A percentile compares a stretch with the other conserved stretches of the same genome.
Evolutionary conservation across 805 yeast genomes (phyloP).

Genomic region (Metschnikowia similis): DNA sequence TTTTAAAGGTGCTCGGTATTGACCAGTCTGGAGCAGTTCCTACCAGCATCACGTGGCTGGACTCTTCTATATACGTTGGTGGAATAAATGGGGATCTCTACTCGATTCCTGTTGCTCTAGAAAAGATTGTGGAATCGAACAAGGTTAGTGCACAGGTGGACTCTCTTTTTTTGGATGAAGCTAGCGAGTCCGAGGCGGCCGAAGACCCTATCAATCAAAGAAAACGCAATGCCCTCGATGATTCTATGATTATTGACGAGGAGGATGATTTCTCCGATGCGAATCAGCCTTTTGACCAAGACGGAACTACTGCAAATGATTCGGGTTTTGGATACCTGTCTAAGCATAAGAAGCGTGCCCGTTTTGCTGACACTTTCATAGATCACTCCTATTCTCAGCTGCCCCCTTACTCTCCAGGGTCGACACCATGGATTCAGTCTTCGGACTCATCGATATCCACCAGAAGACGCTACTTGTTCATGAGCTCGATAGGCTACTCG

Average conservation of each 20-base stretch:
- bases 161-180: constrained; percentile 16
- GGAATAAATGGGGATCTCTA: constrained; percentile 40
- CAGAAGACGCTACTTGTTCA: constrained; percentile 67
- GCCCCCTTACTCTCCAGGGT: constrained; percentile 78
- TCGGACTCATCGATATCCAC: constrained; percentile 28
- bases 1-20: constrained; percentile 21
- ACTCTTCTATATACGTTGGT: constrained; percentile 35
- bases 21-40: constrained; percentile 25
- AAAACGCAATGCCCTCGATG: constrained; percentile 27
- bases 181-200: constrained; percentile 14
- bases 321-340: constrained; percentile 11
- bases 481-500: constrained; percentile 76
- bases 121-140: constrained; percentile 1
- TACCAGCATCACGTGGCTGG: constrained; percentile 28
- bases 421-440: constrained; percentile 66
- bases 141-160: constrained; percentile 10
- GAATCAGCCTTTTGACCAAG: constrained; percentile 5
- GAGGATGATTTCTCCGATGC: constrained; percentile 7
- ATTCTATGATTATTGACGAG: constrained; percentile 28
- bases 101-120: constrained; percentile 7
- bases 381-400: constrained; percentile 21
- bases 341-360: constrained; percentile 9
- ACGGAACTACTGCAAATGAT: constrained; percentile 6
- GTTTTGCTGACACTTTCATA: background rate
- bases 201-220: constrained; percentile 20